A percentile compares a stretch with the other conserved stretches of the same genome.
phyloP scores from a whole-genome alignment of 2,329 filamentous ascomycete genomes.

The Aspergillus thermomutatus region DNA sequence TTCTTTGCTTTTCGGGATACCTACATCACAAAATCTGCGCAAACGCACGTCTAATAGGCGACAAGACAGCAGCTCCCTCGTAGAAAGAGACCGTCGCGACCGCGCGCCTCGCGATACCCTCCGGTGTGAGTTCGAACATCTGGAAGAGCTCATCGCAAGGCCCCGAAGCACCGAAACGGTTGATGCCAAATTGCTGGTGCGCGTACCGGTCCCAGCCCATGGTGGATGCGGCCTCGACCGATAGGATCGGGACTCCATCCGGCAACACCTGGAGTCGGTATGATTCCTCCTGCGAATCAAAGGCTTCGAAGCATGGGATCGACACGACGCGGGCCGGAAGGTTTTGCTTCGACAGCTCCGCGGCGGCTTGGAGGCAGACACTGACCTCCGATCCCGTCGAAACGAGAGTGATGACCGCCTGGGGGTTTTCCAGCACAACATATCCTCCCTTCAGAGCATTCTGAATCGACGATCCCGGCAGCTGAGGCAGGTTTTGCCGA shows the following conservation, averaged over 20 bases:
- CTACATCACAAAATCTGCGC: slow-evolving; percentile 94
- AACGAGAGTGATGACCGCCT: slow-evolving; percentile 82
- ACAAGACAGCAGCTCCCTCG: slow-evolving; percentile 92
- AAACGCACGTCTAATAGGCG: slow-evolving; percentile 95
- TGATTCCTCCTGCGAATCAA: slow-evolving; percentile 89
- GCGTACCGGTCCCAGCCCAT: slow-evolving; percentile 99
- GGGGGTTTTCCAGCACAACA: slow-evolving; percentile 77
- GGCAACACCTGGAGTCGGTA: slow-evolving; percentile 91
- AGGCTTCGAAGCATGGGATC: slow-evolving; percentile 94
- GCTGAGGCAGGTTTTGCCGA: slow-evolving; percentile 96
- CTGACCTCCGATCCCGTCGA: slow-evolving; percentile 95
- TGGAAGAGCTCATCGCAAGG: slow-evolving; percentile 92
- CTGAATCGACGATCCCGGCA: slow-evolving; percentile 88
- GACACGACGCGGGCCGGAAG: slow-evolving; percentile 90
- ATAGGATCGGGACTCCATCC: slow-evolving; percentile 88
- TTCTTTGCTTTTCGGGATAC: slow-evolving; percentile 67
- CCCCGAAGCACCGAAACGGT: slow-evolving; percentile 96
- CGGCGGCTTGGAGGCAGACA: slow-evolving; percentile 88
- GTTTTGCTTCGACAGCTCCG: slow-evolving; percentile 84
- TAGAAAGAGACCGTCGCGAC: slow-evolving; percentile 92
- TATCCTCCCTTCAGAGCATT: slow-evolving; percentile 94
- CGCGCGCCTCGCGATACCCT: slow-evolving; percentile 94
- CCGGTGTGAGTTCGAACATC: slow-evolving; percentile 99
- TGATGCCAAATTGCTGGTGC: slow-evolving; percentile 98
- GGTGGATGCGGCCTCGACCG: slow-evolving; percentile 94